Conservation (phyloP, 2,329 filamentous ascomycete species). For the Diaporthe helianthi region DNA sequence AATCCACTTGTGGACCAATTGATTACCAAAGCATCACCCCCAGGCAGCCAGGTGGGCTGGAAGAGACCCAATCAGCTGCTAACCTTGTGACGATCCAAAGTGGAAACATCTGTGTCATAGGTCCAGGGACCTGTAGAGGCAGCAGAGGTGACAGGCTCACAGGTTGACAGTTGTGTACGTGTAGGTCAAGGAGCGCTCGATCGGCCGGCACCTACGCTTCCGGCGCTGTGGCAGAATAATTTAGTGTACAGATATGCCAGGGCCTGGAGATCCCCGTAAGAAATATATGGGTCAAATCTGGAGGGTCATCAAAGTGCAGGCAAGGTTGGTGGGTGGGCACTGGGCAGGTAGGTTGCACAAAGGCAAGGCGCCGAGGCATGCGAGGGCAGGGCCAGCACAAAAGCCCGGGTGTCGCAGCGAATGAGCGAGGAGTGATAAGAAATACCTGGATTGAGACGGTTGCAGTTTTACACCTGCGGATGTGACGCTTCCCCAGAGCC, state of each 20-base stretch:
- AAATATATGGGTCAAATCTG: not conserved
- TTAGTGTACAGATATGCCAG: not conserved
- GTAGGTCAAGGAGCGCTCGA: not conserved
- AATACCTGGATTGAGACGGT: conserved; percentile 26
- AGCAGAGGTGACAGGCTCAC: conserved; percentile 13
- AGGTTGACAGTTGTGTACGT: not conserved
- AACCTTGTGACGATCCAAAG: conserved; percentile 13
- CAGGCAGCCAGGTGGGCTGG: conserved; percentile 8
- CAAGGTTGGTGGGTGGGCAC: no score
- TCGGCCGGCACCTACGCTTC: conserved; percentile 20
- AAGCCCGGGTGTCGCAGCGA: conserved; percentile 4
- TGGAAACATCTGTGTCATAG: not conserved
- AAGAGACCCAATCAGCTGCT: not conserved
- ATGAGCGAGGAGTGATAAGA: conserved; percentile 31
- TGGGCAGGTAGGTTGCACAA: conserved; percentile 2
- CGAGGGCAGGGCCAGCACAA: not conserved
- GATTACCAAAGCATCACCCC: not conserved
- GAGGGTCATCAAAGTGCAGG: not conserved
- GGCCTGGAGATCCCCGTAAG: conserved; percentile 3
- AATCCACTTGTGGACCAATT: conserved; percentile 15
- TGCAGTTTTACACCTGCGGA: conserved; percentile 21
- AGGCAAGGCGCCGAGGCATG: not conserved
- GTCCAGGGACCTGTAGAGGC: no score
- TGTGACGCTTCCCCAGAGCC: conserved; percentile 17
- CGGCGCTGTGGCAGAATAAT: not conserved